These are phyloP conservation scores for Dentipellis sp. DNA, from an alignment of 768 basidiomycete species.

Conservation along the genomic window DNA sequence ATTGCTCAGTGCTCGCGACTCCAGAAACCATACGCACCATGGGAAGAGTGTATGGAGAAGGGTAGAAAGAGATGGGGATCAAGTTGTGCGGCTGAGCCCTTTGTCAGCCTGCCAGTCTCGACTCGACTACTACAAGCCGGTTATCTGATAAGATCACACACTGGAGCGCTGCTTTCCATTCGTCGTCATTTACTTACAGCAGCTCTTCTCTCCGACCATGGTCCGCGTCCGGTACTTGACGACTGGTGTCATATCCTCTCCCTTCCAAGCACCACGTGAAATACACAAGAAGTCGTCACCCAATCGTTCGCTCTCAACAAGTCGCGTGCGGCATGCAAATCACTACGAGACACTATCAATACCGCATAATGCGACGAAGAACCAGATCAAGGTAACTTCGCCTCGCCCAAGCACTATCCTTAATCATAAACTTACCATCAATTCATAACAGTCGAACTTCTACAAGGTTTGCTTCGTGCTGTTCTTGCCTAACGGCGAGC, in stretches of 20 bases:
- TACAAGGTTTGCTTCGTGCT: slow-evolving; percentile 23
- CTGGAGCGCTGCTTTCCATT: neutral
- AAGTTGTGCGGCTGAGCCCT: neutral
- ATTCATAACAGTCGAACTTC: slow-evolving; percentile 22
- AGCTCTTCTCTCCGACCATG: neutral
- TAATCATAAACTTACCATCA: too few relatives aligned
- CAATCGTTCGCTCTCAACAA: slow-evolving; percentile 2
- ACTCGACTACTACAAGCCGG: neutral
- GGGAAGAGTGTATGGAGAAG: slow-evolving; percentile 2
- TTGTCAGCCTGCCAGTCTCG: neutral
- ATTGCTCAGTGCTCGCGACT: neutral
- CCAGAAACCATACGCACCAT: slow-evolving; percentile 7
- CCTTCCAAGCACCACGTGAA: neutral
- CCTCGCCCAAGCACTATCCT: neutral
- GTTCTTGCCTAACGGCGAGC: neutral
- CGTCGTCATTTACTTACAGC: neutral
- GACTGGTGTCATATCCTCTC: neutral
- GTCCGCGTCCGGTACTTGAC: neutral
- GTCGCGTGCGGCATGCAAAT: neutral
- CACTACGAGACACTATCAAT: slow-evolving; percentile 29
- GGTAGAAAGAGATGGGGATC: too few relatives aligned
- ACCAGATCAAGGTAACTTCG: slow-evolving; percentile 26
- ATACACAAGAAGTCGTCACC: neutral
- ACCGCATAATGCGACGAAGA: slow-evolving; percentile 23
- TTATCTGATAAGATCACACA: neutral